Base-by-base conservation (phyloP, 2,329 filamentous ascomycete species). In the Colletotrichum sojae region DNA sequence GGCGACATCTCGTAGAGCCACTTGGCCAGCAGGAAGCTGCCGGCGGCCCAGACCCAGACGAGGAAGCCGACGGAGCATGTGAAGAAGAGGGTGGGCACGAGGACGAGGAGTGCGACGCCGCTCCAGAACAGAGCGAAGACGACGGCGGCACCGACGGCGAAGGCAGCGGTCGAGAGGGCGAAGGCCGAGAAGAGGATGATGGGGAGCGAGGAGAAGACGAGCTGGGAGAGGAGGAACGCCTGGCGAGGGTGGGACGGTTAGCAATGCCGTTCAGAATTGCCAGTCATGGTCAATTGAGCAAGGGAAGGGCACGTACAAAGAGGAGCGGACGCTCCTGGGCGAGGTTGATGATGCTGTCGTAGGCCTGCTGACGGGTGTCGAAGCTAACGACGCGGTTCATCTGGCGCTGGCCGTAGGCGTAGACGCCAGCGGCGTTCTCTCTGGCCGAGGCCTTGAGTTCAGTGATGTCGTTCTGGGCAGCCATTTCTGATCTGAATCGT, bases 181-280 rank as follows among this genome's bases (percentile, higher is more conserved):
- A 95, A 94, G 73, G 87, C 82, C 64, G 86, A 71, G 82, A 96
- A 95, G 71, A 94, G 81, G 48, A 90, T 79, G 67, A 95, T 74
- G 1, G 93, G 93, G 15, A 93, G 78, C 66, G 89, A 86, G 15
- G 89, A 90, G 71, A 94, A 85, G 67, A 89, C 78, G 67, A 91
- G 74, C 77, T 95, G 92, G 36, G 86, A 83, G 53, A 88, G 80
- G 66, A 94, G 76, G 78, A 96, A 93, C 67, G 90, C 88, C 92
- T 94, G 71, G 2, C 8, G 31, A 36, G 31, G 31, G 10, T 9
- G 31, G 10, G 31, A 22, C 39, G 15, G 40, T 43, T 16, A 43
- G 40, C 40, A 43, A 43, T 43, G 40, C 39, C 36, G 36, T 40
- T 9, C 36, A 13, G 2, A 4, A 4, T 22, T 31, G 64, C 75